phyloP scores from a whole-genome alignment of 768 basidiomycete genomes.

The Mrakia gelida region DNA sequence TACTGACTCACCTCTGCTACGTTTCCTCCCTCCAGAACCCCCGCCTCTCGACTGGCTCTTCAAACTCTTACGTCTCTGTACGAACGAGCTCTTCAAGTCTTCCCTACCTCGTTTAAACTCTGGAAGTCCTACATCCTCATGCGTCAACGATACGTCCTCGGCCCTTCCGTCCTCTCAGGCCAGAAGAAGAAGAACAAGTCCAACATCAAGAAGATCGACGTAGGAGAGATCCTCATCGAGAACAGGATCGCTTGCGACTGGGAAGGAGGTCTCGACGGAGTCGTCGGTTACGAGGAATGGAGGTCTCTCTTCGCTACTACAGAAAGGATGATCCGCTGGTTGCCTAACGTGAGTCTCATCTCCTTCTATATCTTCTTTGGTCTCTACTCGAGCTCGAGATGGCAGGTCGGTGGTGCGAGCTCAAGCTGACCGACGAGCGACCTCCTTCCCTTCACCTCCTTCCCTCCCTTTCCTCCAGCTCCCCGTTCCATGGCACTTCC shows the following conservation, averaged over 20 bases:
- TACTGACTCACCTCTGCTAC: slow-evolving; percentile 44
- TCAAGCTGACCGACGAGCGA: not conserved
- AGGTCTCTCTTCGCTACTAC: slow-evolving; percentile 77
- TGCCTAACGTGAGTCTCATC: slow-evolving; percentile 71
- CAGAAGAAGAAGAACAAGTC: slow-evolving; percentile 58
- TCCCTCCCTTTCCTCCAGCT: slow-evolving; percentile 52
- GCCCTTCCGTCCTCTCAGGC: slow-evolving; percentile 48
- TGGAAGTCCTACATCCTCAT: slow-evolving; percentile 89
- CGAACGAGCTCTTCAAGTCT: slow-evolving; percentile 80
- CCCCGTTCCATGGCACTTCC: slow-evolving; percentile 90
- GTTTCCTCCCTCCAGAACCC: slow-evolving; percentile 71
- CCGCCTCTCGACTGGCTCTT: slow-evolving; percentile 65
- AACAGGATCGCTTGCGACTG: slow-evolving; percentile 56
- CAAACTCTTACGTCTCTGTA: slow-evolving; percentile 88
- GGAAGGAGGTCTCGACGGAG: slow-evolving; percentile 77
- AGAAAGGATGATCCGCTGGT: slow-evolving; percentile 90
- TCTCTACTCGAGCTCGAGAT: too few species aligned
- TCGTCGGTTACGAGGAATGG: slow-evolving; percentile 98
- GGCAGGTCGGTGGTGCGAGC: too few species aligned
- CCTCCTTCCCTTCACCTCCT: not conserved
- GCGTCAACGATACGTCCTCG: slow-evolving; percentile 80
- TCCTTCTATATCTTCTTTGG: not conserved
- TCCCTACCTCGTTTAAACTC: slow-evolving; percentile 85
- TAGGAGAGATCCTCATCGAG: slow-evolving; percentile 48
- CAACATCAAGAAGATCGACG: slow-evolving; percentile 51